A percentile compares a stretch with the other conserved stretches of the same genome.
Evolutionary conservation across 805 yeast species (phyloP).

Genomic region (Metschnikowia sp.): DNA sequence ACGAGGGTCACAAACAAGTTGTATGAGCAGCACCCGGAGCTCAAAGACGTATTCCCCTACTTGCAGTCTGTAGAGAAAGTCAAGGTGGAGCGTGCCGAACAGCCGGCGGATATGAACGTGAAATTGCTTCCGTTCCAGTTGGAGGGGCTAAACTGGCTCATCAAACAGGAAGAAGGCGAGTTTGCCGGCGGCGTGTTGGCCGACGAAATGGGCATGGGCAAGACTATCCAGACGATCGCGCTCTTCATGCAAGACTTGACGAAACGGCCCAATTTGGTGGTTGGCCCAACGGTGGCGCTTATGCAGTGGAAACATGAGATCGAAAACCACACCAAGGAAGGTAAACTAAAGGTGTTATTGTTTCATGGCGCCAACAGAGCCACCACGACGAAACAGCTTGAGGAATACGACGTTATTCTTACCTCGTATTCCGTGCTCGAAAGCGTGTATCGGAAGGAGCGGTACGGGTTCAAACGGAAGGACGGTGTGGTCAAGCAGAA

Average conservation of each 20-base stretch:
- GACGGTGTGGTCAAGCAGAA: slow-evolving; percentile 67
- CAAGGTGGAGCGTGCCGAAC: slow-evolving; percentile 55
- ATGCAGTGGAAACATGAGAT: slow-evolving; percentile 98
- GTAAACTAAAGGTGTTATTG: slow-evolving; percentile 60
- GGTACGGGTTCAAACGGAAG: slow-evolving; percentile 76
- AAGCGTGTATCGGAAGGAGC: slow-evolving; percentile 78
- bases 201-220: slow-evolving; percentile 99
- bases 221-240: slow-evolving; percentile 94
- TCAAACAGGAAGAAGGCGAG: slow-evolving; percentile 71
- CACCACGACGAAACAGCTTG: slow-evolving; percentile 51
- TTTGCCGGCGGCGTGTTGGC: slow-evolving; percentile 92
- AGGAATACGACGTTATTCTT: slow-evolving; percentile 70
- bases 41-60: slow-evolving; percentile 67
- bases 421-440: slow-evolving; percentile 94
- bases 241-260: slow-evolving; percentile 66
- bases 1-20: slow-evolving; percentile 66
- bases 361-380: slow-evolving; percentile 87
- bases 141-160: slow-evolving; percentile 91
- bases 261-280: slow-evolving; percentile 77
- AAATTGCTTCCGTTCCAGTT: slow-evolving; percentile 82
- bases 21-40: slow-evolving; percentile 74
- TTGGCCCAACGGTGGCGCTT: slow-evolving; percentile 97
- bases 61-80: slow-evolving; percentile 48
- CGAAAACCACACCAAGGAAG: slow-evolving; percentile 69
- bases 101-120: slow-evolving; percentile 76